Percentiles rank a stretch among this genome's conserved stretches.
Evolutionary conservation across 2,329 filamentous ascomycete genomes (phyloP).

Genomic region (Bimuria novae-zelandiae): DNA sequence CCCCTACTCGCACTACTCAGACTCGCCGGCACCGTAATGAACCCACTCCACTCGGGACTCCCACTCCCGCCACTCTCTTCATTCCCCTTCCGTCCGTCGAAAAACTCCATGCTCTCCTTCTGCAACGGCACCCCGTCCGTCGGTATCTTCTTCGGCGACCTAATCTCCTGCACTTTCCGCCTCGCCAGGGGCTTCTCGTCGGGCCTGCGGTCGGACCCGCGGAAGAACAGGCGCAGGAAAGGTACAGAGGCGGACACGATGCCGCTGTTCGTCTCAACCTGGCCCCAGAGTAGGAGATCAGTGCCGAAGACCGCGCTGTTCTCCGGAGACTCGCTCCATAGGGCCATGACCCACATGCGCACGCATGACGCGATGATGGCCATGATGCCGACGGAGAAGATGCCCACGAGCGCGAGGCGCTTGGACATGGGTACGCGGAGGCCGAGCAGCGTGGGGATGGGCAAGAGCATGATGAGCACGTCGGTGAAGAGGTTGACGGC

Average conservation of each 20-base stretch:
- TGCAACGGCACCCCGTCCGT: conserved; percentile 22
- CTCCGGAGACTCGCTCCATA: conserved; percentile 44
- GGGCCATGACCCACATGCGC: conserved; percentile 43
- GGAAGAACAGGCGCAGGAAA: conserved; percentile 50
- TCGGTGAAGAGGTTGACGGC: conserved; percentile 50
- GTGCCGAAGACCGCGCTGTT: conserved; percentile 44
- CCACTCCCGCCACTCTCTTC: conserved; percentile 9
- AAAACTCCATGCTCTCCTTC: conserved; percentile 28
- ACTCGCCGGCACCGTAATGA: conserved; percentile 42
- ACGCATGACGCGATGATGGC: conserved; percentile 43
- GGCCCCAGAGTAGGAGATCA: conserved; percentile 51
- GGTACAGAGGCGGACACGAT: conserved; percentile 54
- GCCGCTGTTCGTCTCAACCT: conserved; percentile 53
- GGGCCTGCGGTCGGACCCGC: conserved; percentile 17
- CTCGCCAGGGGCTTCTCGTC: conserved; percentile 15
- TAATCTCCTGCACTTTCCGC: conserved; percentile 16
- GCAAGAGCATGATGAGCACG: conserved; percentile 50
- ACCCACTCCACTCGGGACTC: conserved; percentile 34
- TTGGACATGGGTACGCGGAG: conserved; percentile 56
- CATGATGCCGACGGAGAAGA: conserved; percentile 43
- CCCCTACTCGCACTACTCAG: conserved; percentile 31
- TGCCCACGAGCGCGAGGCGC: conserved; percentile 55
- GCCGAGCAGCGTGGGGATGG: conserved; percentile 51
- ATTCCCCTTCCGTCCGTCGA: conserved; percentile 8
- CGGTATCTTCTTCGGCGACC: conserved; percentile 14